Conservation (phyloP, 257 asterid genomes). For the Buddleja alternifolia region DNA sequence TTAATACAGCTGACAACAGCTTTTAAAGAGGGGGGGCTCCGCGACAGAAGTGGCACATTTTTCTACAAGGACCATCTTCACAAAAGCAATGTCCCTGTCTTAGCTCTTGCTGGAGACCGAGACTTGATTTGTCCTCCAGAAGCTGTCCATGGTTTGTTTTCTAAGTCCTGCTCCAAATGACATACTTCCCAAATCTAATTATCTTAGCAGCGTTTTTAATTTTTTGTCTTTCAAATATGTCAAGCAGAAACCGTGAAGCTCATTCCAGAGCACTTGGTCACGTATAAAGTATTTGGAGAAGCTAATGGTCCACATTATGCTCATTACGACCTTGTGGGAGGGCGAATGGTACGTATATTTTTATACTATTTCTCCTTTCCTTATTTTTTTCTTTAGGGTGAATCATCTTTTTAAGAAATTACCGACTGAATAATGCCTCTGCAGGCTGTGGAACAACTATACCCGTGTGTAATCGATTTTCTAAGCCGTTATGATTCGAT, state of each 20-base stretch:
- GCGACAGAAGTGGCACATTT: constrained; percentile 76
- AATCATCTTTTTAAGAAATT: background rate
- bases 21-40: constrained; percentile 88
- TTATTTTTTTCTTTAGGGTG: background rate
- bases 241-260: constrained; percentile 76
- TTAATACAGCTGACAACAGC: constrained; percentile 82
- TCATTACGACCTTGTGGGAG: constrained; percentile 97
- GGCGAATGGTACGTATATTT: constrained; percentile 65
- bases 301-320: constrained; percentile 91
- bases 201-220: constrained; percentile 8
- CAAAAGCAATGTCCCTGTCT: constrained; percentile 64
- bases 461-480: constrained; percentile 75
- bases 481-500: constrained; percentile 55
- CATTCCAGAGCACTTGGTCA: constrained; percentile 73
- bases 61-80: constrained; percentile 83
- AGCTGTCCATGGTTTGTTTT: constrained; percentile 79
- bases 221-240: constrained; percentile 19
- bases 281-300: constrained; percentile 81
- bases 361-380: background rate
- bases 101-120: constrained; percentile 91
- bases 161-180: constrained; percentile 18
- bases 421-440: constrained; percentile 24
- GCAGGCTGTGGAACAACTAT: constrained; percentile 81
- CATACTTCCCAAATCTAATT: background rate
- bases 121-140: constrained; percentile 97